Conservation (phyloP, 768 basidiomycete genomes). For the Lactarius akahatsu region DNA sequence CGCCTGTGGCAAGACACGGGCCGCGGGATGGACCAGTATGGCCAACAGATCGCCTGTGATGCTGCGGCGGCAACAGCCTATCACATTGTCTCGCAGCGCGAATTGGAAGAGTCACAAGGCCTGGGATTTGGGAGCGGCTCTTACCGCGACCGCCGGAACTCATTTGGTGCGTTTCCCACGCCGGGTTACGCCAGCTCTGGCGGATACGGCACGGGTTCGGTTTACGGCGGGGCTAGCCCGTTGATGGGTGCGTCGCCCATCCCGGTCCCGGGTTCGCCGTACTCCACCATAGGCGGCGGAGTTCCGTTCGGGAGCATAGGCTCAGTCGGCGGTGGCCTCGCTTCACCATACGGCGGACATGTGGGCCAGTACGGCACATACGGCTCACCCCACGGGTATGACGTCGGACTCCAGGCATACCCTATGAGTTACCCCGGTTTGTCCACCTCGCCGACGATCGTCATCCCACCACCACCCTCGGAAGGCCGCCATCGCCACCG, state of each 20-base stretch:
- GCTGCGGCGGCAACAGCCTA: slow-evolving; percentile 25
- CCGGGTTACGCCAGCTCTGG: slow-evolving; percentile 11
- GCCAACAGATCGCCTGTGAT: slow-evolving; percentile 20
- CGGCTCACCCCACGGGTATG: slow-evolving; percentile 8
- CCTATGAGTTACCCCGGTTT: slow-evolving; percentile 7
- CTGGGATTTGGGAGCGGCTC: slow-evolving; percentile 8
- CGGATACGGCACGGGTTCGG: slow-evolving; percentile 4
- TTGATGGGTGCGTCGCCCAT: background rate
- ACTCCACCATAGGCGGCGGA: background rate
- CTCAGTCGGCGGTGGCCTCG: background rate
- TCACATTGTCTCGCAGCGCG: slow-evolving; percentile 18
- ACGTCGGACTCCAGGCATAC: slow-evolving; percentile 1
- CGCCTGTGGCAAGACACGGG: slow-evolving; percentile 54
- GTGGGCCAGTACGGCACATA: background rate
- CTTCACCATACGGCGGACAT: slow-evolving; percentile 16
- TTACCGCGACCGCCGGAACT: slow-evolving; percentile 16
- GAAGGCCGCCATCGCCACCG: slow-evolving; percentile 2
- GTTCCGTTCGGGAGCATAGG: background rate
- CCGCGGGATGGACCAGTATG: slow-evolving; percentile 36
- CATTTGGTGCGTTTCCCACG: slow-evolving; percentile 9
- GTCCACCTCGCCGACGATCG: slow-evolving; percentile 1
- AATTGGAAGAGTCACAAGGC: slow-evolving; percentile 11
- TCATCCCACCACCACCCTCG: background rate
- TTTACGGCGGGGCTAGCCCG: background rate
- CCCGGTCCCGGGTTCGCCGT: slow-evolving; percentile 12